Evolutionary conservation across 352 stramenopile species (phyloP).

Genomic region (Globisporangium irregulare): DNA sequence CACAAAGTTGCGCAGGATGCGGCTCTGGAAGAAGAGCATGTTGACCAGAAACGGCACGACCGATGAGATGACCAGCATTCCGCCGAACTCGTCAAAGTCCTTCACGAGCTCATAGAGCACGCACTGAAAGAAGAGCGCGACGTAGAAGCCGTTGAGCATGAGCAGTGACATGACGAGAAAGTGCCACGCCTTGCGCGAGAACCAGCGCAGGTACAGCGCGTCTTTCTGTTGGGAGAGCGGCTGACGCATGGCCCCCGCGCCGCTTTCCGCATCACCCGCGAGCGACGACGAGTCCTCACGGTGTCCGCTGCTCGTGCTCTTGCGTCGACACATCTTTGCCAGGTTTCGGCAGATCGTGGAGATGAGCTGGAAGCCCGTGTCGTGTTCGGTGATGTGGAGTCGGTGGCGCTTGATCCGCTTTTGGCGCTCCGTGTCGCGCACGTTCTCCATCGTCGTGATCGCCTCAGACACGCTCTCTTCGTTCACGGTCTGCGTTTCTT

Average conservation of each 20-base stretch:
- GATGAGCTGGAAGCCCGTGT: constrained; percentile 35
- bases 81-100: constrained; percentile 19
- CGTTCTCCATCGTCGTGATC: constrained; percentile 24
- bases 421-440: constrained; percentile 14
- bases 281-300: background rate
- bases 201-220: constrained; percentile 30
- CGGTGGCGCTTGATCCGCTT: constrained; percentile 1
- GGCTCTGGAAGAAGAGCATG: constrained; percentile 51
- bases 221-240: background rate
- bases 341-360: constrained; percentile 14
- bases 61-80: constrained; percentile 22
- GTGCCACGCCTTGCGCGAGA: constrained; percentile 65
- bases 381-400: constrained; percentile 9
- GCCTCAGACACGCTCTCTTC: constrained; percentile 26
- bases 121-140: constrained; percentile 59
- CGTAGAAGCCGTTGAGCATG: constrained; percentile 73
- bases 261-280: background rate
- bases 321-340: background rate
- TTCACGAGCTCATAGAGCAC: constrained; percentile 49
- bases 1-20: constrained; percentile 63
- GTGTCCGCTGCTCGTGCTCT: background rate
- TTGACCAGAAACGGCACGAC: constrained; percentile 55
- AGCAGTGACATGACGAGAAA: constrained; percentile 57
- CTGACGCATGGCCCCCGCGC: background rate
- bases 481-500: constrained; percentile 18